Conservation (phyloP, 108 stramenopile genomes). For the Skeletonema costatum region DNA sequence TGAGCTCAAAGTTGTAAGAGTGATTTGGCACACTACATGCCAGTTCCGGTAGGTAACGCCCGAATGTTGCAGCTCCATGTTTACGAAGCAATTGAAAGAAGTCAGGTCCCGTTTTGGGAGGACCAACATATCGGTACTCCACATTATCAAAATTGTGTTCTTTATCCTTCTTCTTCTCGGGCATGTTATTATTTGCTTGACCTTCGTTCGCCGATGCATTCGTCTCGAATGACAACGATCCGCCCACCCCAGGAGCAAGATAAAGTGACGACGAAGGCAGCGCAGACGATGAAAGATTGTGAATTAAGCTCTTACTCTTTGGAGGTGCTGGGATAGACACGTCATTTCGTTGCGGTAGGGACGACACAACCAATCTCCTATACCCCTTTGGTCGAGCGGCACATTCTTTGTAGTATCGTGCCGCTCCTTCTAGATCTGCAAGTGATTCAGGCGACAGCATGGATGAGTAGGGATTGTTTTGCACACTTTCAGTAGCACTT, state of each 20-base stretch:
- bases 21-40: constrained; percentile 48
- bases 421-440: constrained; percentile 15
- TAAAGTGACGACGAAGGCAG: not conserved
- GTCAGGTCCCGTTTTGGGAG: constrained; percentile 29
- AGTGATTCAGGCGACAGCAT: not conserved
- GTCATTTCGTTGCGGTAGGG: constrained; percentile 3
- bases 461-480: not conserved
- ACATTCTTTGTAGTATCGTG: constrained; percentile 39
- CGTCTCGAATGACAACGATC: not conserved
- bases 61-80: constrained; percentile 42
- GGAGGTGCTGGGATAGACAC: constrained; percentile 16
- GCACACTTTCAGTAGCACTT: not conserved
- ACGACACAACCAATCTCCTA: constrained; percentile 42
- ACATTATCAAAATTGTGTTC: constrained; percentile 35
- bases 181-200: not conserved
- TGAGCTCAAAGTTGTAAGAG: constrained; percentile 34
- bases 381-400: constrained; percentile 43
- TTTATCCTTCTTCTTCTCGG: not conserved
- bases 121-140: constrained; percentile 39
- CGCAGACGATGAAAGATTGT: not conserved
- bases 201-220: not conserved
- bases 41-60: constrained; percentile 46
- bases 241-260: not conserved
- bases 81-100: constrained; percentile 40
- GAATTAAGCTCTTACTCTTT: not conserved